A percentile compares a stretch with the other conserved stretches of the same genome.
These are phyloP conservation scores for Naganishia cerealis DNA, from an alignment of 1,284 basidiomycete genomes.

Conservation along the genomic window DNA sequence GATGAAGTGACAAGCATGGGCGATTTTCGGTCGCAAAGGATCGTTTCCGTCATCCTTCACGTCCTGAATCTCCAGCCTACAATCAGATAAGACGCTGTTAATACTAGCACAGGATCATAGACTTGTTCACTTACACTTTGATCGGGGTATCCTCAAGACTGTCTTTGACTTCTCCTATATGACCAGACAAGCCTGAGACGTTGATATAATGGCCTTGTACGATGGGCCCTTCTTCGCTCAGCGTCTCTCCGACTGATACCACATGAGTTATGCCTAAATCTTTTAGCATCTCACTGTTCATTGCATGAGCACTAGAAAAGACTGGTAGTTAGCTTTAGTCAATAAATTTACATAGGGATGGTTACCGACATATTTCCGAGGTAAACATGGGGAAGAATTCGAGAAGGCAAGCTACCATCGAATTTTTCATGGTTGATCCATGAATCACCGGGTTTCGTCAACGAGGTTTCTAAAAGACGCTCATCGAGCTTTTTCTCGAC, in stretches of 20 bases:
- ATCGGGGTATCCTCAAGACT: constrained; percentile 6
- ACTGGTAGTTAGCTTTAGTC: constrained; percentile 34
- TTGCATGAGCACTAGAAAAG: constrained; percentile 73
- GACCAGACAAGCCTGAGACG: constrained; percentile 10
- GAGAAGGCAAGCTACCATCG: constrained; percentile 91
- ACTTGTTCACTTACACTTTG: constrained; percentile 20
- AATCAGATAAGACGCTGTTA: neutral
- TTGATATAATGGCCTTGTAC: constrained; percentile 31
- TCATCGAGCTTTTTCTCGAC: neutral
- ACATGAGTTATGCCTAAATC: constrained; percentile 96
- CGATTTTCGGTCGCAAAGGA: constrained; percentile 67
- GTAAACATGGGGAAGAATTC: constrained; percentile 91
- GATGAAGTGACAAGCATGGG: constrained; percentile 88
- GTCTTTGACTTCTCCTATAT: constrained; percentile 4
- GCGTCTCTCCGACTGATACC: constrained; percentile 84
- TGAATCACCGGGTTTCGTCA: neutral
- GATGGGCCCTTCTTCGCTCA: constrained; percentile 30
- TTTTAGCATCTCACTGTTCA: constrained; percentile 92
- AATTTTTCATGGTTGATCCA: constrained; percentile 93
- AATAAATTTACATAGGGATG: neutral
- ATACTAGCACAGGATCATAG: neutral
- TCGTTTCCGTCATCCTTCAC: constrained; percentile 37
- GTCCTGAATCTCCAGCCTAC: constrained; percentile 45
- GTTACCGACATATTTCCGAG: constrained; percentile 81
- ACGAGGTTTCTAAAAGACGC: neutral